A percentile compares a stretch with the other conserved stretches of the same genome.
phyloP scores from a whole-genome alignment of 2,329 filamentous ascomycete species.

The Leptographium galeiforme region DNA sequence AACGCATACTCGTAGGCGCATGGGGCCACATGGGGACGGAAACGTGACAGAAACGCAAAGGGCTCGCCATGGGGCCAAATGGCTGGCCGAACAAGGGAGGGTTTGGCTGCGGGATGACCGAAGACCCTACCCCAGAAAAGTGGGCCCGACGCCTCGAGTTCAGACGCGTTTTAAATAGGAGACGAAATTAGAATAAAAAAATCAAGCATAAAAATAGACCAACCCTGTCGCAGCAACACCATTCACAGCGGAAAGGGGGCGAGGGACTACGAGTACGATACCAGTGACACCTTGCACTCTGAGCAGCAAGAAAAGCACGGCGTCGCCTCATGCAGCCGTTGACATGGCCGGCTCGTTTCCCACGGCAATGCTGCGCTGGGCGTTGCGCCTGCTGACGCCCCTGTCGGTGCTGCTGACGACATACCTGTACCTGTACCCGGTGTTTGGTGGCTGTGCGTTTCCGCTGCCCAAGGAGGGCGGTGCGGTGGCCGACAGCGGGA shows the following conservation, averaged over 20 bases:
- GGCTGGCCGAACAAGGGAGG: not conserved
- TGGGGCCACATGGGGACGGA: too few species aligned
- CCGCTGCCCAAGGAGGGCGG: conserved; percentile 33
- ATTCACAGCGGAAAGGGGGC: not conserved
- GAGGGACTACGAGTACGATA: not conserved
- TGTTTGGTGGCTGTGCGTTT: conserved; percentile 71
- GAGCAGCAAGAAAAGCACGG: not conserved
- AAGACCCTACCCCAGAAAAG: not conserved
- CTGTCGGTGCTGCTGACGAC: conserved; percentile 55
- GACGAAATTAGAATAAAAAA: not conserved
- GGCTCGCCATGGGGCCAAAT: not conserved
- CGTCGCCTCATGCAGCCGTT: conserved; percentile 4
- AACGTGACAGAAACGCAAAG: not conserved
- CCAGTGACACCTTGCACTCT: not conserved
- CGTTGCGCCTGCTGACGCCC: conserved; percentile 44
- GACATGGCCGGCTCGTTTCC: conserved; percentile 24
- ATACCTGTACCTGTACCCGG: conserved; percentile 80
- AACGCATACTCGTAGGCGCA: too few species aligned
- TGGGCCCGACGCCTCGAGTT: not conserved
- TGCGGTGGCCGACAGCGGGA: conserved; percentile 1
- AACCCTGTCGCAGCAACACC: not conserved
- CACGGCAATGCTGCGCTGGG: conserved; percentile 38
- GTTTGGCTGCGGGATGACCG: too few species aligned
- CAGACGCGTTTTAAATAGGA: not conserved
- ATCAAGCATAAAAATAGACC: not conserved